Percentiles rank a stretch among this genome's conserved stretches.
These are phyloP conservation scores for Pterocarpus santalinus DNA, from an alignment of 306 rosid genomes.

Conservation along the genomic window DNA sequence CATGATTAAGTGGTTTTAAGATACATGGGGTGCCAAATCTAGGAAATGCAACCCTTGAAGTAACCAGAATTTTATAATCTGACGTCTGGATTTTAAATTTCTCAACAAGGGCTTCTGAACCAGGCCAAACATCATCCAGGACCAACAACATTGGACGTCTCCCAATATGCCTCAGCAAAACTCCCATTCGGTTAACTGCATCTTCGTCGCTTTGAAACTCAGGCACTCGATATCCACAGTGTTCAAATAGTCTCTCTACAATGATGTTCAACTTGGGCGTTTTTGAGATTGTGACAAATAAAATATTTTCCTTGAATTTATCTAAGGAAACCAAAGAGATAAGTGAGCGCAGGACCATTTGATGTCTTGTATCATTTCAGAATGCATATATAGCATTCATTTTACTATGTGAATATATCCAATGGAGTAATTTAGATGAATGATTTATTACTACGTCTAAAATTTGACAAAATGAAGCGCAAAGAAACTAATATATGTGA, in stretches of 20 bases:
- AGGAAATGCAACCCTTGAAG: constrained; percentile 61
- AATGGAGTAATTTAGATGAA: background rate
- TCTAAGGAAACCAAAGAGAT: constrained; percentile 39
- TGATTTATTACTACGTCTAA: background rate
- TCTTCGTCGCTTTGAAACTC: no score
- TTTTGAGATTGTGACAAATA: constrained; percentile 48
- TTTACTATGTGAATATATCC: background rate
- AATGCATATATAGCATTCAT: background rate
- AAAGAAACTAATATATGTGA: constrained; percentile 1
- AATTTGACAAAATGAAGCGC: no score
- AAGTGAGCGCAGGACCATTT: background rate
- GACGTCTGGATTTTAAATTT: no score
- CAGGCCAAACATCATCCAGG: no score
- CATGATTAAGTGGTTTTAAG: constrained; percentile 50
- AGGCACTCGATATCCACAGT: constrained; percentile 19
- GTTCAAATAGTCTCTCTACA: no score
- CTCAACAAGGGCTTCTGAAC: no score
- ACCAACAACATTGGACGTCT: no score
- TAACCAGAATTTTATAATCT: no score
- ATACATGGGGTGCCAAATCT: constrained; percentile 29
- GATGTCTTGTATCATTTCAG: background rate
- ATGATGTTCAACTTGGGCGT: no score
- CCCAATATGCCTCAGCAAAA: no score
- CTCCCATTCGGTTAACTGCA: no score
- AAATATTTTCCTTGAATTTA: constrained; percentile 45